Percentiles rank a stretch among this genome's conserved stretches.
phyloP scores from a whole-genome alignment of 2,329 filamentous ascomycete genomes.

The Mariannaea elegans region DNA sequence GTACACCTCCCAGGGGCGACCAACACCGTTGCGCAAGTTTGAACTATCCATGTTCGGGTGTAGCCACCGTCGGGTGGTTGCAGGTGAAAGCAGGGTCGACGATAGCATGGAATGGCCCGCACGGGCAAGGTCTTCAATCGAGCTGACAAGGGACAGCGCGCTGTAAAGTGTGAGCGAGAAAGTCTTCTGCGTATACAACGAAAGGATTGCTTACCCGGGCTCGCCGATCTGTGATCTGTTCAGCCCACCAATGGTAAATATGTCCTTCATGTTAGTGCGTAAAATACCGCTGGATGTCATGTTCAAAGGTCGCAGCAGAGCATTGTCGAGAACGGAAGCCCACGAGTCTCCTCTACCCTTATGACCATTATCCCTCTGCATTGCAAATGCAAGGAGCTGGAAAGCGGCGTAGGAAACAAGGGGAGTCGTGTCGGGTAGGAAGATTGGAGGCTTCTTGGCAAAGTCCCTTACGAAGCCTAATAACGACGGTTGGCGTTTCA shows the following conservation, averaged over 20 bases:
- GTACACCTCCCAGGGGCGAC: conserved; percentile 46
- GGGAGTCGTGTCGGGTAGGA: conserved; percentile 30
- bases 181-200: too few relatives aligned
- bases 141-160: conserved; percentile 31
- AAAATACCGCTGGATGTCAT: conserved; percentile 25
- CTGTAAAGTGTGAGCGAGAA: neutral
- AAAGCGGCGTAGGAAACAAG: conserved; percentile 34
- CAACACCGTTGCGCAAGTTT: conserved; percentile 46
- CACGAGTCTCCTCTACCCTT: neutral
- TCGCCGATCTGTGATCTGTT: conserved; percentile 22
- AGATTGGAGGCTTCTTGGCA: conserved; percentile 22
- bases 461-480: conserved; percentile 21
- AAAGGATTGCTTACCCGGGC: conserved; percentile 21
- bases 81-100: conserved; percentile 31
- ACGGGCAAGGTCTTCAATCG: conserved; percentile 30
- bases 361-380: conserved; percentile 13
- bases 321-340: conserved; percentile 1
- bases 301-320: conserved; percentile 16
- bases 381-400: conserved; percentile 31
- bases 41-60: conserved; percentile 42
- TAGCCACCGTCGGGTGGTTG: conserved; percentile 44
- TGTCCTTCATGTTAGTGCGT: neutral
- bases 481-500: neutral
- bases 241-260: conserved; percentile 23
- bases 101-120: conserved; percentile 29